Base-by-base conservation (phyloP, 208 protist species). In the Herpetomonas samuelpessoai region DNA sequence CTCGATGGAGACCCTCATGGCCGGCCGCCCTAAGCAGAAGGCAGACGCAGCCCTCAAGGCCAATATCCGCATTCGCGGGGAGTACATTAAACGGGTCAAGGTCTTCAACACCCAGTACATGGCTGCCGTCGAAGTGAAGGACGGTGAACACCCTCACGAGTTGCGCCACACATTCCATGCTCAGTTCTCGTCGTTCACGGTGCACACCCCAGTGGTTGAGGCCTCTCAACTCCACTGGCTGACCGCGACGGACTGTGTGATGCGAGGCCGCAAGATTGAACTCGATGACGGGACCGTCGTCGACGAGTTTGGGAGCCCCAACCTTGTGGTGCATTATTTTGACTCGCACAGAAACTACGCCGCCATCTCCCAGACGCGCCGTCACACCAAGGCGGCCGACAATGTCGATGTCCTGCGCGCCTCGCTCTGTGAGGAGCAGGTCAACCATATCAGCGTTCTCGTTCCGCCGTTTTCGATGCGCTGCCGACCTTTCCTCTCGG, bases 1-100 rank as follows among this genome's bases (percentile, higher is more conserved):
- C 0, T 72, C 69, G 14, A 41, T 94, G 3, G 77, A 87, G 18
- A 79, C 73, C 10, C 67, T 91, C 48, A 89, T 94, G 71, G 81
- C 79, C 21, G 74, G 75, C 49, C 63, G 84, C 0, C 85, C 74
- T 4, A 87, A 91, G 51, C 54, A 62, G 12, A 94, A 91, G 72
- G 71, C 79, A 3, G 88, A 91, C 45, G 46, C 74, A 16, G 83
- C 84, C 1, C 73, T 83, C 57, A 87, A 89, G 47, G 63, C 59
- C 1, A 70, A 71, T 56, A 75, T 92, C 29, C 86, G 88, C 59
- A 71, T 73, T 1, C 79, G 88, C 46, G 78, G 71, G 50, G 83
- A 91, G 65, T 86, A 88, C 71, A 83, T 94, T 57, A 82, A 92
- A 50, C 81, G 79, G 35, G 80, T 93, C 69, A 91, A 85, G 57